Evolutionary conservation across 2,329 filamentous ascomycete genomes (phyloP), one percentile per base, ranked within the genome.

Genomic region (Cryphonectria carpinicola): DNA sequence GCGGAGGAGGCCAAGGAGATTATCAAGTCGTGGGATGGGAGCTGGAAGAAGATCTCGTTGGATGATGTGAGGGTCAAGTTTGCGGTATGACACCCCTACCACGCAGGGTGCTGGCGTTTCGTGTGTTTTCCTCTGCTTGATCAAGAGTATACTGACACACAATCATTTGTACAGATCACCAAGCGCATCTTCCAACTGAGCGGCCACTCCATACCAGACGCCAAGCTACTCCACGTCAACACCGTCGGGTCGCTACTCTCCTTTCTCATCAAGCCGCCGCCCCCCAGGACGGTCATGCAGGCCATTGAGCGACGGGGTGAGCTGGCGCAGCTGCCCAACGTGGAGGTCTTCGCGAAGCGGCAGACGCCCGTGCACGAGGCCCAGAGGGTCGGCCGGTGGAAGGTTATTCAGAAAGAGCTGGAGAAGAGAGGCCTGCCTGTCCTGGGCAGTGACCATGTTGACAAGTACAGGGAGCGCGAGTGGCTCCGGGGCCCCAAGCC

Each of bases 131-230:
- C 22, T 49, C 35, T 41, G 6, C 14, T 13, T 35, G 25, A 19
- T 11, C 32, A 46, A 19, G 10, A 11, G 14, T 35, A 43, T 37
- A 13, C 22, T 43, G 37, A 58, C 39, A 58, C 61, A 3, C n/a
- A 6, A 56, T 1, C 37, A 5, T n/a, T 25, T n/a, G 35, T 25
- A 41, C 75, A 98, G 95, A 86, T 96, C 74, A 83, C 90, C 76
- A 97, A 97, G 82, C 91, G 93, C 71, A 83, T 94, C 72, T 89
- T 92, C 79, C 92, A 96, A 79, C 85, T 97, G 72, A 95, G 92
- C n/a, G 93, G 93, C 72, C 88, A 90, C 72, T 87, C 89, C 71
- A 84, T 97, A 74, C 85, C 92, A 22, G 95, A 98, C 80, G 84
- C 88, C 63, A 86, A 87, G 74, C 86, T 97, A 72, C 82, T 83